These are phyloP conservation scores for Achaetomium macrosporum DNA, from an alignment of 2,329 filamentous ascomycete genomes.

Conservation along the genomic window DNA sequence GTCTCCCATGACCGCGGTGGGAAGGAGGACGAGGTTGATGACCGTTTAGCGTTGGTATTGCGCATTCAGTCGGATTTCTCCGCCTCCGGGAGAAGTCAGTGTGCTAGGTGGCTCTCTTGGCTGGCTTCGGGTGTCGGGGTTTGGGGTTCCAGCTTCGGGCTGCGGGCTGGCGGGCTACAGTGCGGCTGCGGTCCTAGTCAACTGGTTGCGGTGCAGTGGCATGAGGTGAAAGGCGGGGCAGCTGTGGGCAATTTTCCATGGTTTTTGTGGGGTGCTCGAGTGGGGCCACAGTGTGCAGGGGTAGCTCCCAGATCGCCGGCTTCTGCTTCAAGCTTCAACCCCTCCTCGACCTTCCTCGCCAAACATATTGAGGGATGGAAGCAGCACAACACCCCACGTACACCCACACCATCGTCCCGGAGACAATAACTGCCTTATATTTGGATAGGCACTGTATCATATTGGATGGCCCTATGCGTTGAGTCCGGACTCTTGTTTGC, in stretches of 20 bases:
- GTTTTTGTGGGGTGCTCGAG: conserved; percentile 18
- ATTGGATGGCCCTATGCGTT: too few relatives aligned
- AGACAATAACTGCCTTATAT: too few relatives aligned
- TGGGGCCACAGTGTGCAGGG: too few relatives aligned
- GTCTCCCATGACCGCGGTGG: conserved; percentile 33
- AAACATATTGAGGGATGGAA: too few relatives aligned
- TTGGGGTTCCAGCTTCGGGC: neutral
- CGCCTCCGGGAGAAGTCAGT: conserved; percentile 8
- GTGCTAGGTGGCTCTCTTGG: neutral
- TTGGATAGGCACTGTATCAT: too few relatives aligned
- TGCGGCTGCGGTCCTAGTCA: neutral
- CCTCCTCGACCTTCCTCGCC: too few relatives aligned
- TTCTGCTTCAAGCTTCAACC: too few relatives aligned
- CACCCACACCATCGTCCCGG: too few relatives aligned
- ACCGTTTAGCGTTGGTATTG: conserved; percentile 11
- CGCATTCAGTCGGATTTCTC: conserved; percentile 18
- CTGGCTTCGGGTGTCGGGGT: conserved; percentile 1
- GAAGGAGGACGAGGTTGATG: conserved; percentile 6
- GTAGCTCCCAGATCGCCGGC: too few relatives aligned
- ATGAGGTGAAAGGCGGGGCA: conserved; percentile 20
- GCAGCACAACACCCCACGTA: neutral
- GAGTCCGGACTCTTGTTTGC: neutral
- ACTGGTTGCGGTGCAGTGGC: neutral
- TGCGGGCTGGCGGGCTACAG: too few relatives aligned
- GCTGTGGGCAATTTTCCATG: conserved; percentile 16